Base-by-base conservation (phyloP, 495 filamentous ascomycete genomes). In the Cladorrhinum samala region DNA sequence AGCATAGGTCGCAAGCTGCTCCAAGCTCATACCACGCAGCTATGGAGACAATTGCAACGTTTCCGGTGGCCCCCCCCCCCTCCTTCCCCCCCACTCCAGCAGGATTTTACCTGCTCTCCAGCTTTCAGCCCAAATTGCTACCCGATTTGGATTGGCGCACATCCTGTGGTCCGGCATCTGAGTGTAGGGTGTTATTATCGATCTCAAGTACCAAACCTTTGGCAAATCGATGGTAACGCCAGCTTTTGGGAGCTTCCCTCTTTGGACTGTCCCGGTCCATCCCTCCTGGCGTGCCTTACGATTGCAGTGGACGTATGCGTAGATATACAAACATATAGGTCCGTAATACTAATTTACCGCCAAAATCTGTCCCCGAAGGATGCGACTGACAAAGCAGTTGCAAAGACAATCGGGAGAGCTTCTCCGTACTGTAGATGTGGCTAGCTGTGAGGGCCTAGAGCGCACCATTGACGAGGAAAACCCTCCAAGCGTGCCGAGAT, bases 161-260 rank as follows among this genome's bases (percentile, higher is more conserved):
- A 33, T 14, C 45, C 9, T 14, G 33, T 17, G 24, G 21, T 38
- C 33, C 41, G 45, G 16, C 44, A 45, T 37, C 46, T 41, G 20
- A 17, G 13, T 17, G 14, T n/a, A 54, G 51, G 46, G 46, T 58
- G 51, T 47, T 41, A 52, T 44, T 53, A 53, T 56, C 49, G 45
- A 55, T 55, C 45, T 33, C 38, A 4, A 24, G 53, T 33, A 36
- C 52, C 45, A 48, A 50, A 53, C 48, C 43, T 43, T 19, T 55
- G 55, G 46, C 52, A 25, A 45, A 44, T 43, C 43, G 23, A 25
- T 24, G 45, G 25, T 41, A 50, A 53, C 50, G 19, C 48, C 39
- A 24, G 14, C 44, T 24, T 11, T 46, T 30, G 27, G 11, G 27
- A 6, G 27, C 27, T 5, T 6, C 6, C 27, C 27, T 6, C 5